Evolutionary conservation across 352 stramenopile genomes (phyloP).

Genomic region (Phytophthora pinifolia): DNA sequence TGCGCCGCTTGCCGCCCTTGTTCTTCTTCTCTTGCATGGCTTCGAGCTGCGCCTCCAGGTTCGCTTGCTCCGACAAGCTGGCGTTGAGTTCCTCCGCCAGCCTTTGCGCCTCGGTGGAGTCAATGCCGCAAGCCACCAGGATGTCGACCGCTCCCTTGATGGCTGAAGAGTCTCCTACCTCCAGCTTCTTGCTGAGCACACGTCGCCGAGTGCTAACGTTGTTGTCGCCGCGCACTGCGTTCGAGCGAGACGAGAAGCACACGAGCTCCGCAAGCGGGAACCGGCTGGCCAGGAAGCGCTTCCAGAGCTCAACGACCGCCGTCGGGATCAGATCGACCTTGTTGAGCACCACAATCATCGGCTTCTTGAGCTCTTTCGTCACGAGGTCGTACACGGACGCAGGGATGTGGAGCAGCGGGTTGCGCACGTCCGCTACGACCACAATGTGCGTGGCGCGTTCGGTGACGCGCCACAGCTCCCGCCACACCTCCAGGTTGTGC

Average conservation of each 20-base stretch:
- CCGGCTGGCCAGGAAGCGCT: slow-evolving; percentile 53
- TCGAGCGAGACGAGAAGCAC: slow-evolving; percentile 78
- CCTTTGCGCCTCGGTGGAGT: slow-evolving; percentile 43
- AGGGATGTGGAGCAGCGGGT: slow-evolving; percentile 79
- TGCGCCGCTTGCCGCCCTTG: slow-evolving; percentile 43
- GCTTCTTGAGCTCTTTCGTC: slow-evolving; percentile 70
- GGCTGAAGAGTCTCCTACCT: slow-evolving; percentile 68
- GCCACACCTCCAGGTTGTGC: slow-evolving; percentile 86
- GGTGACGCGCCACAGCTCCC: slow-evolving; percentile 85
- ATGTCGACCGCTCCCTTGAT: slow-evolving; percentile 69
- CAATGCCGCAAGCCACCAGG: slow-evolving; percentile 67
- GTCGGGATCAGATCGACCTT: slow-evolving; percentile 82
- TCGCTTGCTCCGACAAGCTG: slow-evolving; percentile 36
- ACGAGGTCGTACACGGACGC: slow-evolving; percentile 81
- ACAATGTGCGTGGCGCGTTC: slow-evolving; percentile 82
- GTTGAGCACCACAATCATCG: slow-evolving; percentile 83
- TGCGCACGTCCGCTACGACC: slow-evolving; percentile 78
- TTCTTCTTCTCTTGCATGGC: slow-evolving; percentile 38
- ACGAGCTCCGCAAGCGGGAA: slow-evolving; percentile 74
- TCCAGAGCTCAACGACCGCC: slow-evolving; percentile 65
- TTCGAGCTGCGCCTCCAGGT: slow-evolving; percentile 29
- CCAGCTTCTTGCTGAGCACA: slow-evolving; percentile 80
- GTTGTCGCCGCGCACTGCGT: slow-evolving; percentile 63
- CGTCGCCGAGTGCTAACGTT: slow-evolving; percentile 68
- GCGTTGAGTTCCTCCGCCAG: slow-evolving; percentile 72